Conservation (phyloP, 257 asterid species). For the Fraxinus cuspidata region DNA sequence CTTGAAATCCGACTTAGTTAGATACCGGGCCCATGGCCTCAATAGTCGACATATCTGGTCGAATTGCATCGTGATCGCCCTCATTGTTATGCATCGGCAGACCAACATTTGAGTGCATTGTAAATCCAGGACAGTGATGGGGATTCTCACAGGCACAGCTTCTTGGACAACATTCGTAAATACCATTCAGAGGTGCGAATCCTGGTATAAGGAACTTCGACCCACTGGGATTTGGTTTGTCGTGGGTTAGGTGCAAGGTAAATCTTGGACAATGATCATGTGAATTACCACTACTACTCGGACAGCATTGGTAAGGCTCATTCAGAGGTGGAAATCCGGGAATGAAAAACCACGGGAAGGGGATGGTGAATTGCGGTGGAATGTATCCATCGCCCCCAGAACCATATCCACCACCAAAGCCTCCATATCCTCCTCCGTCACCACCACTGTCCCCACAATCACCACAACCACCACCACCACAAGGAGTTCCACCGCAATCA, state of each 20-base stretch:
- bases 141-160: neutral
- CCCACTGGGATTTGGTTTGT: neutral
- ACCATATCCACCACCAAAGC: neutral
- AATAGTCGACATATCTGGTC: neutral
- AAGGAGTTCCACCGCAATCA: neutral
- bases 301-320: slow-evolving; percentile 2
- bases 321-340: neutral
- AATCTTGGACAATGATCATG: neutral
- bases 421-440: neutral
- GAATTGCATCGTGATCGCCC: neutral
- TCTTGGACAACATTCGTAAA: neutral
- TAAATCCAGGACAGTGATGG: neutral
- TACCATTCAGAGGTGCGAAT: neutral
- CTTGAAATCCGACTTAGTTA: neutral
- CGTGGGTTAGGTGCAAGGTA: neutral
- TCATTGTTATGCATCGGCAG: neutral
- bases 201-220: neutral
- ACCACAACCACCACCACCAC: neutral
- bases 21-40: neutral
- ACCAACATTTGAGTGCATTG: neutral
- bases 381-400: neutral
- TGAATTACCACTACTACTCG: neutral
- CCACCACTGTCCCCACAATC: neutral
- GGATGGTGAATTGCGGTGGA: neutral
- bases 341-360: neutral